These are phyloP conservation scores for Pittosporum tobira DNA, from an alignment of 129 eudicot species.

Conservation along the genomic window DNA sequence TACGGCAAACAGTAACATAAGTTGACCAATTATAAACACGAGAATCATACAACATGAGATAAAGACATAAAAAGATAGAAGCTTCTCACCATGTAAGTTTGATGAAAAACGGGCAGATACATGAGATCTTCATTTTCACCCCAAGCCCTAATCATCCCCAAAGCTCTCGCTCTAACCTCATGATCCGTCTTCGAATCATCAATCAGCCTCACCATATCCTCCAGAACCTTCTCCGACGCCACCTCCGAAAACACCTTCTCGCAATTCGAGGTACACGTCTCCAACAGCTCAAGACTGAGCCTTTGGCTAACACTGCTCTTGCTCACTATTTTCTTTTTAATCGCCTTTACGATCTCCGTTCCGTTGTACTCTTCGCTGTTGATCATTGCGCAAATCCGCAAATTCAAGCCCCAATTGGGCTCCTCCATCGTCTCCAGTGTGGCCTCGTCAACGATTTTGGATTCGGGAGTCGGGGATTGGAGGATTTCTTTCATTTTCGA, in stretches of 20 bases:
- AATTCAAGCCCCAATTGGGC: conserved; percentile 84
- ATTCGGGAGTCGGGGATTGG: conserved; percentile 69
- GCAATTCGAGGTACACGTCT: conserved; percentile 74
- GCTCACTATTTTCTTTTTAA: conserved; percentile 48
- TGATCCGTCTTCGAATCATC: conserved; percentile 46
- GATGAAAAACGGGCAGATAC: conserved; percentile 86
- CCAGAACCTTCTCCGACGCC: conserved; percentile 90
- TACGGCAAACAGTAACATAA: too few relatives aligned
- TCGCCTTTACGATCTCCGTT: conserved; percentile 67
- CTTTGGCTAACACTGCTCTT: conserved; percentile 32
- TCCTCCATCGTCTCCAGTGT: conserved; percentile 50
- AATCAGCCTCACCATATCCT: conserved; percentile 74
- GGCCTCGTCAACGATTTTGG: conserved; percentile 81
- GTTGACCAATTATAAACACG: too few relatives aligned
- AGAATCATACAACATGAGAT: too few relatives aligned
- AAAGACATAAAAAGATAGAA: background rate
- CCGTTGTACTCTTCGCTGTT: conserved; percentile 58
- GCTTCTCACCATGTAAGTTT: conserved; percentile 58
- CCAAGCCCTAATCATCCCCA: conserved; percentile 80
- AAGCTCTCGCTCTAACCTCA: conserved; percentile 39
- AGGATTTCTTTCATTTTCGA: conserved; percentile 59
- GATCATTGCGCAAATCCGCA: conserved; percentile 74
- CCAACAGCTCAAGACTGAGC: conserved; percentile 65
- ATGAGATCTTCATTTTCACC: conserved; percentile 73
- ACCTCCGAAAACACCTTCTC: conserved; percentile 88